Percentiles rank a stretch among this genome's conserved stretches.
These are phyloP conservation scores for Blastocystis hominis DNA, from an alignment of 352 stramenopile species.

Conservation along the genomic window DNA sequence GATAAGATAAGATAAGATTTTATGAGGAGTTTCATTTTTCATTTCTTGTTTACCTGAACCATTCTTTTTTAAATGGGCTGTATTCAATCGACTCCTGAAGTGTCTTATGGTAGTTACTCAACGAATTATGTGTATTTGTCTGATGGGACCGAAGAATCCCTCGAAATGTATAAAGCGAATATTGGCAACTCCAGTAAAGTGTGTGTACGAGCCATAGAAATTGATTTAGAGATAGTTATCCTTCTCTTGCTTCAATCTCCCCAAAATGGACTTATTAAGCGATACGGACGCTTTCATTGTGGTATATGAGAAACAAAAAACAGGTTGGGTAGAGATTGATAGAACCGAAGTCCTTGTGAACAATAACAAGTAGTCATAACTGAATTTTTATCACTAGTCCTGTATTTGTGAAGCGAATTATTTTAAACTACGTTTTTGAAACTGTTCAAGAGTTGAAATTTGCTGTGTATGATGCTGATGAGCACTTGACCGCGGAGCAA, in stretches of 20 bases:
- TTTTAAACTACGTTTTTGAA: constrained; percentile 75
- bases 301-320: constrained; percentile 58
- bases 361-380: not conserved
- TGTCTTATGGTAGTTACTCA: no score
- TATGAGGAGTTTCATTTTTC: no score
- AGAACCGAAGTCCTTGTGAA: constrained; percentile 73
- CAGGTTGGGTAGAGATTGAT: constrained; percentile 64
- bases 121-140: no score
- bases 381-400: constrained; percentile 64
- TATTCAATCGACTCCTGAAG: no score
- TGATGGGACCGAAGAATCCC: constrained; percentile 7
- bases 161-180: not conserved
- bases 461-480: constrained; percentile 76
- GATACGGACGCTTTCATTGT: constrained; percentile 77
- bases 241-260: constrained; percentile 71
- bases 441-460: constrained; percentile 73
- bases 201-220: not conserved
- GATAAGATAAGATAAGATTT: no score
- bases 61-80: no score
- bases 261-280: constrained; percentile 73
- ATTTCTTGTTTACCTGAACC: no score
- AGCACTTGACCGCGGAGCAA: constrained; percentile 63
- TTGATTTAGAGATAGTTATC: constrained; percentile 66
- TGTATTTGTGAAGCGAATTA: constrained; percentile 71
- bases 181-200: not conserved